These are phyloP conservation scores for Royoungia palumana DNA, from an alignment of 768 basidiomycete genomes.

Conservation along the genomic window DNA sequence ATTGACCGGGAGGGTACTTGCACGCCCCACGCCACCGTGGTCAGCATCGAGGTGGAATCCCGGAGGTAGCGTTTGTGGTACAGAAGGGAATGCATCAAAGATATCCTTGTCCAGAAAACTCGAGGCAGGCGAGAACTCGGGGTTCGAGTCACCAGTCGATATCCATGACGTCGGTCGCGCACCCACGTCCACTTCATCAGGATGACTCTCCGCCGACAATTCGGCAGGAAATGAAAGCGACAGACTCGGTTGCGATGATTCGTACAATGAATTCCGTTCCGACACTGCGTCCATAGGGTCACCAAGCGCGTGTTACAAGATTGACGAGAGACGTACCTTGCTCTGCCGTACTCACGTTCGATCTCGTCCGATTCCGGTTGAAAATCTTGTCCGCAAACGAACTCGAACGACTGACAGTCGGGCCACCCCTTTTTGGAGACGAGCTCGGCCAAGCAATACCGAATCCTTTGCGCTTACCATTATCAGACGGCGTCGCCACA, in stretches of 20 bases:
- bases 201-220: slow-evolving; percentile 12
- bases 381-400: slow-evolving; percentile 64
- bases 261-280: slow-evolving; percentile 30
- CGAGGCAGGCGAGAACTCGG: slow-evolving; percentile 38
- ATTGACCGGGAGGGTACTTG: slow-evolving; percentile 27
- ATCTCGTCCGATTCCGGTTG: slow-evolving; percentile 51
- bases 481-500: slow-evolving; percentile 57
- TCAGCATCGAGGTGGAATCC: slow-evolving; percentile 20
- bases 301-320: neutral
- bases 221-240: slow-evolving; percentile 21
- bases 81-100: slow-evolving; percentile 71
- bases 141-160: slow-evolving; percentile 41
- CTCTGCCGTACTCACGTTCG: slow-evolving; percentile 44
- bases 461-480: slow-evolving; percentile 31
- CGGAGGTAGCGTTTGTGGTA: slow-evolving; percentile 50
- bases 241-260: slow-evolving; percentile 23
- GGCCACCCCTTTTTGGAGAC: slow-evolving; percentile 50
- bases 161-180: slow-evolving; percentile 45
- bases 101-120: slow-evolving; percentile 52
- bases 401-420: slow-evolving; percentile 43
- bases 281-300: slow-evolving; percentile 1
- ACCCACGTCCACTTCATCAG: slow-evolving; percentile 11
- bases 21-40: slow-evolving; percentile 10
- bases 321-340: slow-evolving; percentile 37
- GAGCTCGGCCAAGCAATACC: slow-evolving; percentile 46